Percentiles rank a stretch among this genome's conserved stretches.
These are phyloP conservation scores for Pseudogymnoascus sp. DNA, from an alignment of 2,329 filamentous ascomycete species.

Conservation along the genomic window DNA sequence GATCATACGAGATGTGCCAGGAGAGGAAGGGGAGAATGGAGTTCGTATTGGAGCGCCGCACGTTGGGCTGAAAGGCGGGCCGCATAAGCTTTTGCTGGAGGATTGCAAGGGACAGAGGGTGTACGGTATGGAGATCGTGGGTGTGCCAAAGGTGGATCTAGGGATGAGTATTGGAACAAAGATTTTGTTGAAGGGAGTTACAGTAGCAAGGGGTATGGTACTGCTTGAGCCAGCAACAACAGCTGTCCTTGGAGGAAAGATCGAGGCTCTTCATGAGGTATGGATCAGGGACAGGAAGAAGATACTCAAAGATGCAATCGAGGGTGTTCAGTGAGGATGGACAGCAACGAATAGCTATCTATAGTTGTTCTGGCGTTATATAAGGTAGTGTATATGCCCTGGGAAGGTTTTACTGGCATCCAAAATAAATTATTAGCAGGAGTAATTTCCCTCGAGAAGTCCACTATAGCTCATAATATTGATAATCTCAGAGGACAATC, in stretches of 20 bases:
- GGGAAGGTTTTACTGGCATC: not conserved
- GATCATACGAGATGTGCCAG: constrained; percentile 64
- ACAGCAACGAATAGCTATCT: not conserved
- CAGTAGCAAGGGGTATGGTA: constrained; percentile 69
- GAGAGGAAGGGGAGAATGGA: constrained; percentile 33
- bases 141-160: constrained; percentile 58
- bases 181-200: constrained; percentile 60
- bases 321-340: constrained; percentile 17
- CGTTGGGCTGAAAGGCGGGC: constrained; percentile 32
- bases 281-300: constrained; percentile 70
- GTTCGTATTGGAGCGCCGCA: constrained; percentile 4
- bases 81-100: constrained; percentile 76
- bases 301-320: constrained; percentile 56
- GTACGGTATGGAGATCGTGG: constrained; percentile 65
- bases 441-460: not conserved
- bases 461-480: not conserved
- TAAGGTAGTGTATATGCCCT: not conserved
- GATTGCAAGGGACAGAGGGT: constrained; percentile 65
- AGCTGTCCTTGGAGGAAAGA: constrained; percentile 76
- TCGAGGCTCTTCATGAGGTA: constrained; percentile 69
- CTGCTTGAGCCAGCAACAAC: constrained; percentile 64
- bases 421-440: not conserved
- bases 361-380: too few species aligned
- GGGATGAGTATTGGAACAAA: constrained; percentile 74
- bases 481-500: not conserved